Conservation (phyloP, 1,139 yeast genomes). For the Candida freyschussii region DNA sequence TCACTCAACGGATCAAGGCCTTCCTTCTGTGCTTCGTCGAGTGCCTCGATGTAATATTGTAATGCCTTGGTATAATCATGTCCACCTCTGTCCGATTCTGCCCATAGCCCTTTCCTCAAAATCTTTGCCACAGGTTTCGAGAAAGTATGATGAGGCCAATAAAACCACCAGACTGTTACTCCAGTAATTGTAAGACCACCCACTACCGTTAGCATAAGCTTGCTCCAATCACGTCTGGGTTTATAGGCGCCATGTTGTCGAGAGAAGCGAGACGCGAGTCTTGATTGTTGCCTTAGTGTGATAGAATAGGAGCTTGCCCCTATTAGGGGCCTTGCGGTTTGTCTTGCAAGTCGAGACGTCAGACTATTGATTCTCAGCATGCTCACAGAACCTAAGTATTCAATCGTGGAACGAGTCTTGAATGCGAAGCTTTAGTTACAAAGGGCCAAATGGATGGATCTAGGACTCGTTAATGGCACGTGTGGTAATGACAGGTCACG, state of each 20-base stretch:
- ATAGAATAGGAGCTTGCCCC: too few relatives aligned
- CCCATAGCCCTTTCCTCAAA: conserved; percentile 75
- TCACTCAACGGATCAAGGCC: conserved; percentile 55
- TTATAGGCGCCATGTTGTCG: conserved; percentile 3
- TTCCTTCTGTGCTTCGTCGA: conserved; percentile 39
- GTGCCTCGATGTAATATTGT: conserved; percentile 56
- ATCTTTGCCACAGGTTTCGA: conserved; percentile 60
- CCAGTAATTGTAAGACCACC: conserved; percentile 33
- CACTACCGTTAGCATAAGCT: conserved; percentile 17
- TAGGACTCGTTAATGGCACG: too few relatives aligned
- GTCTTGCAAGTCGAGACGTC: too few relatives aligned
- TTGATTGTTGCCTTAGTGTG: conserved; percentile 2
- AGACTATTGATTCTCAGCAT: too few relatives aligned
- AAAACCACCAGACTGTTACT: conserved; percentile 43
- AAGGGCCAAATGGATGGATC: too few relatives aligned
- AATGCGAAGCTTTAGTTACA: too few relatives aligned
- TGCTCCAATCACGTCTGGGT: conserved; percentile 21
- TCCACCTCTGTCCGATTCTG: conserved; percentile 71
- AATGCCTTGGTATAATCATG: conserved; percentile 62
- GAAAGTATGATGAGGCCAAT: conserved; percentile 57
- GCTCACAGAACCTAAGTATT: too few relatives aligned
- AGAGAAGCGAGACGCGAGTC: conserved; percentile 9
- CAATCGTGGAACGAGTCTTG: too few relatives aligned
- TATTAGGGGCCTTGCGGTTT: too few relatives aligned
- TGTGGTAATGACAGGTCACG: conserved; percentile 2